phyloP scores from a whole-genome alignment of 441 rosid species.

The Manihot esculenta region DNA sequence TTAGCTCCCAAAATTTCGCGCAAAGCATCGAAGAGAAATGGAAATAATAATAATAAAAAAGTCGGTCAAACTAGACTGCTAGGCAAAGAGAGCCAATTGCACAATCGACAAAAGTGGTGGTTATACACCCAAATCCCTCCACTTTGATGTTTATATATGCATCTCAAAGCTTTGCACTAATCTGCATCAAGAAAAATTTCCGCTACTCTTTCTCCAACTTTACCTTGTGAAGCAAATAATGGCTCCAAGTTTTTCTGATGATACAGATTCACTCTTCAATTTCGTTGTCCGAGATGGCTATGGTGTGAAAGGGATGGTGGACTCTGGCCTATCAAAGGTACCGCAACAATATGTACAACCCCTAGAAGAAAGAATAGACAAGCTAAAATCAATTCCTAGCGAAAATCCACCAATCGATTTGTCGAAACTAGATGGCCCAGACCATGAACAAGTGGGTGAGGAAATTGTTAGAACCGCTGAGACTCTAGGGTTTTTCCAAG shows the following conservation, averaged over 20 bases:
- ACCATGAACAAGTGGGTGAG: conserved; percentile 37
- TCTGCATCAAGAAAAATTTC: too few species aligned
- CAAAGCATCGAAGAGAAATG: too few species aligned
- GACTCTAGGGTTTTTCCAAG: conserved; percentile 60
- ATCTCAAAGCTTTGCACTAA: neutral
- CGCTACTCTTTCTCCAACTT: neutral
- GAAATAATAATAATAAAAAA: too few species aligned
- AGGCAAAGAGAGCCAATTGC: too few species aligned
- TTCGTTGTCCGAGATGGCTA: conserved; percentile 50
- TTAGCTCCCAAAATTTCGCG: too few species aligned
- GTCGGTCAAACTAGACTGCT: too few species aligned
- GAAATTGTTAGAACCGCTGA: conserved; percentile 46
- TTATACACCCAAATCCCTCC: too few species aligned
- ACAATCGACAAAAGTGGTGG: conserved; percentile 8
- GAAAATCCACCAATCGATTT: conserved; percentile 45
- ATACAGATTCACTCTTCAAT: conserved; percentile 38
- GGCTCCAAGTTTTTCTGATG: conserved; percentile 34
- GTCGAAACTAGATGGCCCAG: conserved; percentile 44
- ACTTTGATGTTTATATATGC: too few species aligned
- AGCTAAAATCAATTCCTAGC: conserved; percentile 17
- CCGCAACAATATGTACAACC: conserved; percentile 54
- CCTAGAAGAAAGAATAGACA: conserved; percentile 44
- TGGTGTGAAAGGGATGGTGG: conserved; percentile 59
- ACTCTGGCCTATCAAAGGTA: conserved; percentile 42
- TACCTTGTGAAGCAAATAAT: neutral